Evolutionary conservation across 2,329 filamentous ascomycete genomes (phyloP), one percentile per base, ranked within the genome.

Genomic region (Sphaerulina vaccinii): DNA sequence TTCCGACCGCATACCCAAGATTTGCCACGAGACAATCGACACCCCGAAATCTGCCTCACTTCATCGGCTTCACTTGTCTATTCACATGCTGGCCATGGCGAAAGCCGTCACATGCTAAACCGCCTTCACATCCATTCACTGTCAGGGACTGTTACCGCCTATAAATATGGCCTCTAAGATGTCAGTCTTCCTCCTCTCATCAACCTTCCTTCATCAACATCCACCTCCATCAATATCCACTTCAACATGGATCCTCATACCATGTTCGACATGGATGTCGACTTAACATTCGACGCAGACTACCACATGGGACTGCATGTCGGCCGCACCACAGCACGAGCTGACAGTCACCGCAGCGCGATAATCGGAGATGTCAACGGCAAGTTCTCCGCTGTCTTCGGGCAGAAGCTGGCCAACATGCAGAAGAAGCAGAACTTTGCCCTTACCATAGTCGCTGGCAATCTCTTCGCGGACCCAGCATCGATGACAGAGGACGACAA

Each of bases 391-490:
- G 71, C 84, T 10, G 84, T 87, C 8, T 89, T 99, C 68, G 78
- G 44, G 82, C 44, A 49, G 54, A 99, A 96, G 71, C 75, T 97
- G 16, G 78, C 84, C 7, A 81, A 83, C 8, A 77, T 97, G 2
- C 91, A 97, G 62, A 75, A 83, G 29, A 97, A 96, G 73, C 93
- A 96, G 67, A 80, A 79, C 65, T 97, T 99, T 69, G 79, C 88
- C 11, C 87, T 96, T 63, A 90, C 88, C 13, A 83, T 99, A 49
- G 75, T 96, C 24, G 82, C 84, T 8, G 93, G 93, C 49, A 87
- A 96, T 65, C 77, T 97, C 5, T 97, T 97, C 65, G 75, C 79
- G 15, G 72, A 79, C 37, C 73, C 76, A 19, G 62, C 71, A 24
- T 66, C 66, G 10, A 58, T 66, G 3, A 67, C 66, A 0, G 72